Conservation (phyloP, 164 flowering plant genomes). For the Chimonanthus praecox region DNA sequence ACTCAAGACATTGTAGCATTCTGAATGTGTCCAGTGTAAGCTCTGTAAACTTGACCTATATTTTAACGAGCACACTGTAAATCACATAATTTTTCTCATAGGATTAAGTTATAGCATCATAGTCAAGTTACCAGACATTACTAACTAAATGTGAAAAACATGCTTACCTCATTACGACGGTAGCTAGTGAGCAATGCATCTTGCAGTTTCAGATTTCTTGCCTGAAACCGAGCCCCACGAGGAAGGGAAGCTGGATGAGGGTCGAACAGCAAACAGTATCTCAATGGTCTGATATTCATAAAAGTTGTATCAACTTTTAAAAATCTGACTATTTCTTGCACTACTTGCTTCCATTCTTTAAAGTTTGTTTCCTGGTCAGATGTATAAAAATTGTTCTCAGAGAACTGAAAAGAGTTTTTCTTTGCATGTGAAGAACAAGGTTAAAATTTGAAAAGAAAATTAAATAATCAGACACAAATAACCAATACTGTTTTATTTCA, state of each 20-base stretch:
- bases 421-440: neutral
- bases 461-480: too few species aligned
- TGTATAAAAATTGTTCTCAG: constrained; percentile 7
- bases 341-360: constrained; percentile 89
- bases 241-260: constrained; percentile 58
- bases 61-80: neutral
- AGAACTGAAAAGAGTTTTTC: neutral
- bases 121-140: neutral
- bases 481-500: too few species aligned
- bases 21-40: constrained; percentile 82
- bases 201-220: constrained; percentile 65
- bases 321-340: constrained; percentile 80
- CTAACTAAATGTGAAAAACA: constrained; percentile 1
- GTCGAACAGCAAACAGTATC: constrained; percentile 60
- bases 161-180: constrained; percentile 80
- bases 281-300: constrained; percentile 55
- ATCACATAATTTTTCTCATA: neutral
- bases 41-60: constrained; percentile 91
- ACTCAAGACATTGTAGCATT: constrained; percentile 96
- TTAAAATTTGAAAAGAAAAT: neutral
- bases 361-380: constrained; percentile 68
- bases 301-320: constrained; percentile 49
- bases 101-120: neutral
- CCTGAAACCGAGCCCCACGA: constrained; percentile 77
- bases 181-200: constrained; percentile 87